phyloP scores from a whole-genome alignment of 495 filamentous ascomycete genomes.

The Tricharina praecox region DNA sequence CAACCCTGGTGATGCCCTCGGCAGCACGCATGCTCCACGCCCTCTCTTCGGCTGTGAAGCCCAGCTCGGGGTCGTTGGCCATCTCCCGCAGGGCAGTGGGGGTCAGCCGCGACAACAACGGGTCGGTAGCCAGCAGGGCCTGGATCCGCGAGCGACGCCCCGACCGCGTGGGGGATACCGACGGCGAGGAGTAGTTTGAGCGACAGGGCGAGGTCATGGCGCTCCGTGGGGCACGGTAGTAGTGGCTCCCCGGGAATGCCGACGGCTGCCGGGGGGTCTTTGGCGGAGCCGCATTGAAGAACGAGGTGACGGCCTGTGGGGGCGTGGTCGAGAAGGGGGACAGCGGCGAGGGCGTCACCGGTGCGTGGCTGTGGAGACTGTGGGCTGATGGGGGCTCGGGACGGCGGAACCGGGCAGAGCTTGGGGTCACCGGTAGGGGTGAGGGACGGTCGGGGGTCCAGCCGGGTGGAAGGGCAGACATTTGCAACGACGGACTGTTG shows the following conservation, averaged over 20 bases:
- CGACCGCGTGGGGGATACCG: conserved; percentile 17
- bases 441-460: conserved; percentile 5
- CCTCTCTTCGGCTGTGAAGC: conserved; percentile 16
- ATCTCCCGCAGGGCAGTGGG: conserved; percentile 17
- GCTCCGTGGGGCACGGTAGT: conserved; percentile 21
- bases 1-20: conserved; percentile 21
- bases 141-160: conserved; percentile 20
- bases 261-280: conserved; percentile 9
- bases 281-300: background rate
- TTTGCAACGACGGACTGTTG: too few relatives aligned
- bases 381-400: conserved; percentile 9
- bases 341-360: conserved; percentile 15
- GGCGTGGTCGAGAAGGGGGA: conserved; percentile 10
- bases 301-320: background rate
- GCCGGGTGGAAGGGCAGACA: conserved; percentile 2
- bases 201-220: conserved; percentile 22
- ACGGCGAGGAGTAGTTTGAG: conserved; percentile 17
- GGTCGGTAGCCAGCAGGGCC: conserved; percentile 20
- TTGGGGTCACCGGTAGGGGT: conserved; percentile 3
- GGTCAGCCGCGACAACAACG: conserved; percentile 18
- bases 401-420: background rate
- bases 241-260: conserved; percentile 12
- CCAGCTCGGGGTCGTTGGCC: conserved; percentile 15
- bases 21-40: conserved; percentile 24
- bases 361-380: conserved; percentile 11